Evolutionary conservation across 495 filamentous ascomycete species (phyloP), one percentile per base, ranked within the genome.

Genomic region (Patellaria atrata): DNA sequence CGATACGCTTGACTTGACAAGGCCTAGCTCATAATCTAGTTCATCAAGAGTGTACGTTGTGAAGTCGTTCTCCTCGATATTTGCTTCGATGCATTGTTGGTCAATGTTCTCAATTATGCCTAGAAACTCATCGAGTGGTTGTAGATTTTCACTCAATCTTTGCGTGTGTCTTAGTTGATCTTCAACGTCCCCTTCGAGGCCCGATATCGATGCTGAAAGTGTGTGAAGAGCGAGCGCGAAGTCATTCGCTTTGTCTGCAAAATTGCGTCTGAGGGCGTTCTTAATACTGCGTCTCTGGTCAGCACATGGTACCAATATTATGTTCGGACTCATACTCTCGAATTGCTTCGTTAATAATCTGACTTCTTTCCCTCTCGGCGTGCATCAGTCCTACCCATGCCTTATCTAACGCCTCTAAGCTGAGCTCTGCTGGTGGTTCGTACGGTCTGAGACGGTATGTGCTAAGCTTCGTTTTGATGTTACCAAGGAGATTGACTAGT

Each of bases 11-110:
- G 79, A 76, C 40, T 80, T 82, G 19, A 94, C 89, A 3, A 97
- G 68, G 4, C 80, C 80, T 23, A 94, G 67, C 54, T 97, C 89
- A 64, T 97, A 97, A 28, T 73, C 74, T 13, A 97, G 70, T 54
- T 97, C 89, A 53, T 97, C 89, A 49, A 94, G 82, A 8, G 84
- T 91, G 60, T 94, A 94, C 2, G 87, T 94, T 4, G 89, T 97
- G 59, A 87, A 94, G 57, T 97, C 89, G 56, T 97, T 97, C 53
- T 97, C 89, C 56, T 97, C 89, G 28, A 94, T 92, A 55, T 96
- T 96, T 27, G 89, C 89, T 63, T 97, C 86, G 26, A 73, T 72
- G 53, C 91, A 96, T 57, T 93, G 83, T 45, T 71, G 68, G 47
- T 91, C 84, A 18, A 94, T 64, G 8, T 70, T 73, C 3, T 71